phyloP scores from a whole-genome alignment of 208 protist species.

The Crithidia sp. region DNA sequence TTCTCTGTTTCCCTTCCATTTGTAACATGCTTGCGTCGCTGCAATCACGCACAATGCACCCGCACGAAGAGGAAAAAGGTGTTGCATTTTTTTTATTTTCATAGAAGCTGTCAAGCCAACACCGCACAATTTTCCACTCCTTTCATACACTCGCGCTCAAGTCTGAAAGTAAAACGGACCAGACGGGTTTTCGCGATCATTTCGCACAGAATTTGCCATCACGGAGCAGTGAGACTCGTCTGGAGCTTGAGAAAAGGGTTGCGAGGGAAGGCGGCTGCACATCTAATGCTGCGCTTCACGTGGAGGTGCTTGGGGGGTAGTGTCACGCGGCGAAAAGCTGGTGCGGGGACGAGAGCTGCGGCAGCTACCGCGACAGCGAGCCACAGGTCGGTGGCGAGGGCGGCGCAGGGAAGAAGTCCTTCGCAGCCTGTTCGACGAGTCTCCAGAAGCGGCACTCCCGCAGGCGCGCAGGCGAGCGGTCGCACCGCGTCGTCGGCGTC shows the following conservation, averaged over 20 bases:
- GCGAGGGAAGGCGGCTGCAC: not conserved
- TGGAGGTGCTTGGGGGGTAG: conserved; percentile 3
- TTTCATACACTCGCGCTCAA: too few relatives aligned
- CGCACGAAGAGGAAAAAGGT: too few relatives aligned
- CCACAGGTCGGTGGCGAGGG: not conserved
- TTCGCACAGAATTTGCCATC: too few relatives aligned
- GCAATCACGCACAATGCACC: too few relatives aligned
- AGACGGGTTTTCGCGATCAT: too few relatives aligned
- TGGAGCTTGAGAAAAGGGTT: not conserved
- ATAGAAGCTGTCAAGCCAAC: too few relatives aligned
- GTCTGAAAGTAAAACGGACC: too few relatives aligned
- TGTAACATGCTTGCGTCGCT: too few relatives aligned
- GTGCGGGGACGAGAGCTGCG: not conserved
- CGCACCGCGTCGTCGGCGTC: not conserved
- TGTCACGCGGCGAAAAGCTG: not conserved
- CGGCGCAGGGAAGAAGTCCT: not conserved
- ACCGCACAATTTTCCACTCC: too few relatives aligned
- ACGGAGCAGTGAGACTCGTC: too few relatives aligned
- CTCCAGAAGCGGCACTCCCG: not conserved
- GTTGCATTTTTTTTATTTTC: too few relatives aligned
- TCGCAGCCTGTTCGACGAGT: not conserved
- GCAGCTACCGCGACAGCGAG: not conserved
- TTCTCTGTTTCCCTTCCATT: too few relatives aligned
- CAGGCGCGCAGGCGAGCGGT: not conserved
- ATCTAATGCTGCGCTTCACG: conserved; percentile 3